Conservation (phyloP, 2,329 filamentous ascomycete species). For the Diaporthe vexans region DNA sequence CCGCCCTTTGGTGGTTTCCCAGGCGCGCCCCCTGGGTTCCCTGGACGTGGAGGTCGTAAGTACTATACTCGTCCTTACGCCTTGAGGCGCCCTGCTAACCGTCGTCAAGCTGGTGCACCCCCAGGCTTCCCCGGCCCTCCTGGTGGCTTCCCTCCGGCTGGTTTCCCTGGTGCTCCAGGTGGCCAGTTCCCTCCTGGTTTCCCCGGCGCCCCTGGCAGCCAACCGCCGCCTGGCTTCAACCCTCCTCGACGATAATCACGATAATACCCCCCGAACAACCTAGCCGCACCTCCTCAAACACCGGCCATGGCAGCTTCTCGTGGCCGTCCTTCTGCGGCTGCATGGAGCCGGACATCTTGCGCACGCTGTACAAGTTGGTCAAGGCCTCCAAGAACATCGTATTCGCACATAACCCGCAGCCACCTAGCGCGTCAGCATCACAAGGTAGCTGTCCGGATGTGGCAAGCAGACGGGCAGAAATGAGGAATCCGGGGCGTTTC, state of each 20-base stretch:
- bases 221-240: slow-evolving; percentile 80
- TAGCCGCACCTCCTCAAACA: not conserved
- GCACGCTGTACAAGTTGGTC: slow-evolving; percentile 90
- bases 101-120: slow-evolving; percentile 60
- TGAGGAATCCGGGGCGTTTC: slow-evolving; percentile 37
- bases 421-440: slow-evolving; percentile 86
- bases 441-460: slow-evolving; percentile 94
- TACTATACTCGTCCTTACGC: slow-evolving; percentile 44
- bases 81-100: slow-evolving; percentile 52
- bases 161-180: slow-evolving; percentile 57
- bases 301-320: slow-evolving; percentile 78
- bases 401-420: slow-evolving; percentile 84
- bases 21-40: slow-evolving; percentile 65
- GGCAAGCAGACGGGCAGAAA: slow-evolving; percentile 81
- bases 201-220: slow-evolving; percentile 59
- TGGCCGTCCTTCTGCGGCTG: slow-evolving; percentile 88
- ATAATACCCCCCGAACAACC: slow-evolving; percentile 34
- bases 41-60: slow-evolving; percentile 70
- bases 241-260: slow-evolving; percentile 70
- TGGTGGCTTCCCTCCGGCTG: slow-evolving; percentile 62
- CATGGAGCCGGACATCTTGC: slow-evolving; percentile 88
- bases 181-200: slow-evolving; percentile 61
- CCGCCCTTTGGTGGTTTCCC: slow-evolving; percentile 67
- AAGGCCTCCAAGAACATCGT: slow-evolving; percentile 95
- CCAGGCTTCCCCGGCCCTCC: slow-evolving; percentile 60